Base-by-base conservation (phyloP, 2,329 filamentous ascomycete species). In the Chalaropsis ovoidea region DNA sequence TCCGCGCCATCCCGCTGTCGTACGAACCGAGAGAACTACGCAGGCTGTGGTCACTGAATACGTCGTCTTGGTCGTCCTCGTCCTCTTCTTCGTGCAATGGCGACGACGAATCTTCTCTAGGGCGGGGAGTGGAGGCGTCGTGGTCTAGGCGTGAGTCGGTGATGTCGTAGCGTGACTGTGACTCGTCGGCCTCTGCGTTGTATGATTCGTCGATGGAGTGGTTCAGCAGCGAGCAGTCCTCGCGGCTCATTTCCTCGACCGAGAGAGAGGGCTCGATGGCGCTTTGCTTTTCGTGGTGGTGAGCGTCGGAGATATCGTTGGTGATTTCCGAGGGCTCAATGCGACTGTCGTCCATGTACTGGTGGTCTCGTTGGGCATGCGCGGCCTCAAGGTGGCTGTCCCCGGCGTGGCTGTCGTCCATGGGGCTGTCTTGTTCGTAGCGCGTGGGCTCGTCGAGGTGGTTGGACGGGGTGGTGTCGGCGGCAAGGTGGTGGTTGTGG, bases 11-110 rank as follows among this genome's bases (percentile, higher is more conserved):
- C 62, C 75, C 75, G 7, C 67, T 65, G n/a, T 74, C 73, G 67
- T 81, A 75, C 0, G 82, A 84, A 1, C 80, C 81, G 65, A 82
- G 71, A 1, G 82, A 85, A 71, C 80, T 84, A 47, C 81, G 79
- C 1, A 78, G 79, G 72, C 78, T 86, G 74, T 76, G 77, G 69
- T 81, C 80, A 73, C 81, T 84, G 70, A 85, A 85, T 19, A 85
- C 79, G 62, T 84, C 81, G 69, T 83, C 80, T 19, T 52, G 19
- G 11, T 52, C 47, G 52, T 56, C 52, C 27, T 56, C 49, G 19
- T 82, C 80, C 54, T 76, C 75, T 39, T 78, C 79, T 67, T 81
- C 76, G 64, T 80, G 80, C 8, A 39, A n/a, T 0, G 79, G 82
- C 72, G 78, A 80, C 71, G 75, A 78, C 60, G 63, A 63, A 39